Conservation (phyloP, 768 basidiomycete genomes). For the Pisolithus sp. region DNA sequence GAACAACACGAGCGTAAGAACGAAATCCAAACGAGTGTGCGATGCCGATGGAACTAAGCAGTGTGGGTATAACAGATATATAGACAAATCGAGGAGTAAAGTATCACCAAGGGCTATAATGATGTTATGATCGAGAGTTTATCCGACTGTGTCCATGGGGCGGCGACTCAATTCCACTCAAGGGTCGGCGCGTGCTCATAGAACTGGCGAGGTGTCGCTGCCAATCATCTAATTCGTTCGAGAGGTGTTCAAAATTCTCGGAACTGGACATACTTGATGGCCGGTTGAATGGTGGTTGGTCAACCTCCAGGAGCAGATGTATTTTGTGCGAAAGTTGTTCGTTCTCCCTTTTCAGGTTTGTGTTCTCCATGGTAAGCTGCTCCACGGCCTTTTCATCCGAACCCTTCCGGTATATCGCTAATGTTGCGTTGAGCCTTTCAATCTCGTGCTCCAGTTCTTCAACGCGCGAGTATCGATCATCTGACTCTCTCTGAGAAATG, state of each 20-base stretch:
- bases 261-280: conserved; percentile 75
- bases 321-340: conserved; percentile 90
- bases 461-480: conserved; percentile 67
- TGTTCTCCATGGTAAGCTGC: conserved; percentile 78
- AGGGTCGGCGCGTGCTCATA: conserved; percentile 63
- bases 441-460: conserved; percentile 80
- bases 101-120: conserved; percentile 6
- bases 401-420: conserved; percentile 68
- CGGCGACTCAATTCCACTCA: conserved; percentile 67
- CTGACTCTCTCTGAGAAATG: conserved; percentile 69
- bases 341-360: conserved; percentile 74
- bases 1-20: conserved; percentile 30
- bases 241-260: conserved; percentile 78
- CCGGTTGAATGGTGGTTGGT: conserved; percentile 67
- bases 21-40: conserved; percentile 54
- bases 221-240: conserved; percentile 81
- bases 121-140: conserved; percentile 46
- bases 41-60: conserved; percentile 33
- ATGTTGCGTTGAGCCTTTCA: conserved; percentile 64
- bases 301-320: conserved; percentile 79
- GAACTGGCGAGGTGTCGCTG: conserved; percentile 77
- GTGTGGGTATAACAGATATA: conserved; percentile 33
- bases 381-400: conserved; percentile 74
- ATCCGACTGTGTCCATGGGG: conserved; percentile 50
- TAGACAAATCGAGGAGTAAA: conserved; percentile 23